Evolutionary conservation across 148 eudicot species (phyloP).

Genomic region (Rhododendron mucronatum): DNA sequence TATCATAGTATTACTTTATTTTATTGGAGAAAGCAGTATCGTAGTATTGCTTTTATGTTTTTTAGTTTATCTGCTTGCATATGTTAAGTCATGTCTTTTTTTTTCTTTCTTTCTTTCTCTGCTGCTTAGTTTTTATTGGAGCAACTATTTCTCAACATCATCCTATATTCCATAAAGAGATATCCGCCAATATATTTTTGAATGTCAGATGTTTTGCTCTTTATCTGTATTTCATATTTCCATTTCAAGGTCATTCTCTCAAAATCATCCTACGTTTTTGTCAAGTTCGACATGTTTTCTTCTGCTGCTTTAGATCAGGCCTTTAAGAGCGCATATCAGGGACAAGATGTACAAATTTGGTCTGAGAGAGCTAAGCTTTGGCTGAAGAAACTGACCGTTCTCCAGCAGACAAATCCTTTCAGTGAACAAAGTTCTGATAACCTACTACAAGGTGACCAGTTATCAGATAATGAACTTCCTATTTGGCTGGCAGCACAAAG

Average conservation of each 20-base stretch:
- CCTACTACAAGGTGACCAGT: slow-evolving; percentile 26
- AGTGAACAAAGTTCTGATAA: slow-evolving; percentile 36
- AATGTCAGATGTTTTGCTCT: not conserved
- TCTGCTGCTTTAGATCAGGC: slow-evolving; percentile 23
- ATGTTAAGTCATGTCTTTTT: not conserved
- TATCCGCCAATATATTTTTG: not conserved
- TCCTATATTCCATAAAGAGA: not conserved
- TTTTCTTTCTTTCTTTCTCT: not conserved
- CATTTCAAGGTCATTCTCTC: not conserved
- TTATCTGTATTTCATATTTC: not conserved
- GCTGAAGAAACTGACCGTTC: slow-evolving; percentile 41
- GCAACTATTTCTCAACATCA: not conserved
- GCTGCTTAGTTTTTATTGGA: not conserved
- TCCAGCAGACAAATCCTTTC: slow-evolving; percentile 31
- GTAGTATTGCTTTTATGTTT: not conserved
- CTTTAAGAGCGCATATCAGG: slow-evolving; percentile 32
- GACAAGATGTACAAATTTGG: slow-evolving; percentile 40
- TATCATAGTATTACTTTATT: not conserved
- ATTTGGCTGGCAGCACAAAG: slow-evolving; percentile 87
- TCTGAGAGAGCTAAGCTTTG: slow-evolving; percentile 39
- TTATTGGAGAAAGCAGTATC: not conserved
- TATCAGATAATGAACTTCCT: slow-evolving; percentile 48
- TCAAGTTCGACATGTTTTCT: slow-evolving; percentile 7
- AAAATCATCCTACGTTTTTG: not conserved
- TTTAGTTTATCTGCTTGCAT: slow-evolving; percentile 1